Base-by-base conservation (phyloP, 129 eudicot species). In the Logfia minima region DNA sequence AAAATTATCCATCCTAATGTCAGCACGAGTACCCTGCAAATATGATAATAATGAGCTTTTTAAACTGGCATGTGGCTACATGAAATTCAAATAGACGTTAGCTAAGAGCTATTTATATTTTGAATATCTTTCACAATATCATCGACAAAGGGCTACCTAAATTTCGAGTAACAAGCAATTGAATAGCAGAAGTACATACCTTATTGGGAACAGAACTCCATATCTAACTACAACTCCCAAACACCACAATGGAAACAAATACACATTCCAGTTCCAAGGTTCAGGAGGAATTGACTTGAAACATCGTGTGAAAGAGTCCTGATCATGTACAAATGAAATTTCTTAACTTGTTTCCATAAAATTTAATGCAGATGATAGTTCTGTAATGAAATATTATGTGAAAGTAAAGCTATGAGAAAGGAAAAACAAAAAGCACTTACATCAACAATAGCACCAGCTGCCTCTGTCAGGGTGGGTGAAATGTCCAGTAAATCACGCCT, bases 241-340 rank as follows among this genome's bases (percentile, higher is more conserved):
- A 62, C 98, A 94, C 98, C 98, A 94, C 81, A 94, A 76, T 8
- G 98, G 98, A 83, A 94, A 94, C 68, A 94, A 84, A 80, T 94
- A 94, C 22, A 94, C 67, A 70, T 94, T 94, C 82, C 98, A 94
- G 77, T 91, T 94, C 96, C 98, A 91, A 3, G 97, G 97, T 81
- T 94, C 97, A 53, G 97, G 97, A 72, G 97, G 89, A 87, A 81
- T 91, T 5, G 96, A 94, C 87, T 91, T 94, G 87, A 94, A 94
- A 81, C 97, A 94, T 64, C 98, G 86, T 0, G 98, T 94, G 83
- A 94, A 94, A 37, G 98, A 89, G 59, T 94, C 98, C 98, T 94
- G 97, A 53, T 73, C 81, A 65, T 48, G 73, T 63, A 77, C 4
- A 63, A 75, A 41, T 26, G 58, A 77, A 72, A 3, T 39, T 29